Evolutionary conservation across 2,329 filamentous ascomycete species (phyloP), one percentile per base, ranked within the genome.

Genomic region (Exophiala sp.): DNA sequence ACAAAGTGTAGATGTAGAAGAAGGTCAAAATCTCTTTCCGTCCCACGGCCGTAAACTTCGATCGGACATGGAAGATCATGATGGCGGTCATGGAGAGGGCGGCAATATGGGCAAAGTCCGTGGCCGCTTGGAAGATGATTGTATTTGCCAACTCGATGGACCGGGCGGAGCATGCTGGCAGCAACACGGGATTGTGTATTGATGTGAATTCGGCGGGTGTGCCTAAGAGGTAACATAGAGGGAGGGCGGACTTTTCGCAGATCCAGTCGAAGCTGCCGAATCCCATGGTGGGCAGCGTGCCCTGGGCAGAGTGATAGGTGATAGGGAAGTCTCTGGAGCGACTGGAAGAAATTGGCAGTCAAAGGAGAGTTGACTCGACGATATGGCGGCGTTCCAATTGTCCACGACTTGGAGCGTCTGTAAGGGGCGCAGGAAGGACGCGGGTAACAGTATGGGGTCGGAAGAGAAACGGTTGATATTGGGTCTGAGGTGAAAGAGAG

Each of bases 131-230:
- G 68, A 98, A 98, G 65, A 98, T 98, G 72, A 97, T 91, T 34
- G 93, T 98, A 73, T 98, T 98, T 60, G 90, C 93, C 60, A 97
- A 71, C 70, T 96, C 90, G 68, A 98, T 91, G 63, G 93, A 94
- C 52, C 93, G 83, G 52, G 93, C 87, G 72, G 91, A 97, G 75
- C 93, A 98, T 64, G 83, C 81, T 50, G 93, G 82, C 67, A 95
- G 85, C 58, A 96, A 93, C 60, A 89, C 87, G 10, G 83, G 79
- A 50, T 79, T 77, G 58, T 88, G 81, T 27, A 78, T 74, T 23
- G 82, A 82, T 13, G 60, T 61, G 62, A 85, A 80, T 39, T 68
- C 60, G n/a, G 70, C 71, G 4, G 65, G 59, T 24, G 84, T 79
- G 14, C 93, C 93, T 60, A 98, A 80, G 48, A 89, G 78, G 45